Percentiles rank a stretch among this genome's conserved stretches.
phyloP scores from a whole-genome alignment of 177 flowering plant species.

The Vitis hybrid region DNA sequence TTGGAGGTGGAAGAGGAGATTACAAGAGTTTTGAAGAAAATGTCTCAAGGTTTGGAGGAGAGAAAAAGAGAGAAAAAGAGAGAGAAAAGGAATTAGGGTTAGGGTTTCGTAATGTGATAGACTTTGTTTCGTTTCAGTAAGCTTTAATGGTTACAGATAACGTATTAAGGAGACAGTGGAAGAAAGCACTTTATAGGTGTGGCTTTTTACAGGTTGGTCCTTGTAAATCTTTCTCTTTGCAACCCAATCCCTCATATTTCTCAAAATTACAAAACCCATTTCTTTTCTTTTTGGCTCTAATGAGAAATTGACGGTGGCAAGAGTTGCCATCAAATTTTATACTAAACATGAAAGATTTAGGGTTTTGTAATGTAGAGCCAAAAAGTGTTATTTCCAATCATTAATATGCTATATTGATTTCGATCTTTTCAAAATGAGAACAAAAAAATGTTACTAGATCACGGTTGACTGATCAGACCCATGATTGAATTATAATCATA shows the following conservation, averaged over 20 bases:
- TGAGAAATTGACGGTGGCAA: too few relatives aligned
- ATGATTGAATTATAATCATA: too few relatives aligned
- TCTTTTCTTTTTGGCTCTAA: too few relatives aligned
- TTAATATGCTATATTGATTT: not conserved
- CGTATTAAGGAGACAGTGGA: not conserved
- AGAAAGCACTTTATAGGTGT: not conserved
- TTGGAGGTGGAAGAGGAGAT: too few relatives aligned
- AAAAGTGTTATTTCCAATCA: too few relatives aligned
- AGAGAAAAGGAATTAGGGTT: not conserved
- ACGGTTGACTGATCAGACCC: rapidly evolving
- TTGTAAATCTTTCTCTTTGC: not conserved
- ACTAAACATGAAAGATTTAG: too few relatives aligned
- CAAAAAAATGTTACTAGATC: too few relatives aligned
- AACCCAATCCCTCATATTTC: not conserved
- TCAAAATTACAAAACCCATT: not conserved
- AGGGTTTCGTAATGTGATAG: not conserved
- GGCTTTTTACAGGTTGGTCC: not conserved
- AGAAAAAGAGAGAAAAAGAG: not conserved
- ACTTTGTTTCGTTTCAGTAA: not conserved
- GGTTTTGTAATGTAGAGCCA: too few relatives aligned
- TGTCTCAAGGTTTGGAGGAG: too few relatives aligned
- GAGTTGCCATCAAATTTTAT: too few relatives aligned
- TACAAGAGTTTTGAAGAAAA: too few relatives aligned
- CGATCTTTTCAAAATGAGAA: too few relatives aligned
- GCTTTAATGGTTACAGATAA: constrained; percentile 5